phyloP scores from a whole-genome alignment of 163 green algal species.

The Prototheca stagnorum region DNA sequence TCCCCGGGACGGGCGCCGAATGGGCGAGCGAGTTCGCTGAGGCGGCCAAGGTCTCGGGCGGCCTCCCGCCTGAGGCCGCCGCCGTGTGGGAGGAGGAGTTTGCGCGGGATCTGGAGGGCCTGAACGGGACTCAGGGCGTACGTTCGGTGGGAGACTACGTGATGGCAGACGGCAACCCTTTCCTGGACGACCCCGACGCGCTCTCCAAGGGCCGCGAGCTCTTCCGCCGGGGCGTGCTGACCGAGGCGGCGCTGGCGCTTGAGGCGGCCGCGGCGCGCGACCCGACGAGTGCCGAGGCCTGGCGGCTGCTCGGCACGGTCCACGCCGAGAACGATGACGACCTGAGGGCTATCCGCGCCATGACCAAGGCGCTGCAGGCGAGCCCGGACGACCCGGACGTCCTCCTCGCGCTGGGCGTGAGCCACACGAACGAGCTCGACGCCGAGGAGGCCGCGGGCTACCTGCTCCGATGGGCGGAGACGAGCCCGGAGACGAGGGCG shows the following conservation, averaged over 20 bases:
- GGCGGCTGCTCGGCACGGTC: slow-evolving; percentile 83
- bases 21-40: no score
- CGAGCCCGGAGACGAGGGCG: slow-evolving; percentile 33
- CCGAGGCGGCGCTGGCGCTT: slow-evolving; percentile 77
- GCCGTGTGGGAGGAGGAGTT: slow-evolving; percentile 66
- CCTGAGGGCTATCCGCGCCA: slow-evolving; percentile 81
- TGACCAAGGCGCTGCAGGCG: slow-evolving; percentile 49
- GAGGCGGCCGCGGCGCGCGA: slow-evolving; percentile 69
- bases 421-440: slow-evolving; percentile 94
- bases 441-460: slow-evolving; percentile 37
- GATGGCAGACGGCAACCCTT: slow-evolving; percentile 76
- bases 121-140: slow-evolving; percentile 9
- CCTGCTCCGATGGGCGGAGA: slow-evolving; percentile 53
- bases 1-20: no score
- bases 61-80: no score
- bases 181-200: slow-evolving; percentile 36
- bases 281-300: slow-evolving; percentile 60
- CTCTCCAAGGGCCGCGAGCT: slow-evolving; percentile 61
- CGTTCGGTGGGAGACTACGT: slow-evolving; percentile 38
- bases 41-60: no score
- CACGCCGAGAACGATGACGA: slow-evolving; percentile 99
- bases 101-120: slow-evolving; percentile 13
- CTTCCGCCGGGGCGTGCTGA: slow-evolving; percentile 59
- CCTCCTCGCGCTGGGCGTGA: slow-evolving; percentile 81
- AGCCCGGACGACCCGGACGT: slow-evolving; percentile 70